These are phyloP conservation scores for Ballota nigra DNA, from an alignment of 257 asterid genomes.

Conservation along the genomic window DNA sequence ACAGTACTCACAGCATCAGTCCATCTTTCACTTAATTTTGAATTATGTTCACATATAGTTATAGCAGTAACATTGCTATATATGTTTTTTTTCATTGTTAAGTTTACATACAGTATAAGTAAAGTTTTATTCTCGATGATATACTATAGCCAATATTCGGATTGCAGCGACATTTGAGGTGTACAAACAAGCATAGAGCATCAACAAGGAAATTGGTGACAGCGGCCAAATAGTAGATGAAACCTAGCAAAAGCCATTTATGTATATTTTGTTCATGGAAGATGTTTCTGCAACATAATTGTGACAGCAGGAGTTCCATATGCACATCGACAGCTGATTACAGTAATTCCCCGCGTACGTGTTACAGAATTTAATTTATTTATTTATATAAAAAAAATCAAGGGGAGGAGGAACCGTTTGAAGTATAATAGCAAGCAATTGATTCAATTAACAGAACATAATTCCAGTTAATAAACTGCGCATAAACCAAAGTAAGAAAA, in stretches of 20 bases:
- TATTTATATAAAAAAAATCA: not conserved
- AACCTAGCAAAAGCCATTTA: not conserved
- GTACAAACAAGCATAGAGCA: not conserved
- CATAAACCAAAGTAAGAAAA: slow-evolving; percentile 1
- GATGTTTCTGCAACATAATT: not conserved
- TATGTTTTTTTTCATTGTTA: not conserved
- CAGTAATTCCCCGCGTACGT: not conserved
- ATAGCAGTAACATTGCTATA: not conserved
- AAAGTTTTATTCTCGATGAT: not conserved
- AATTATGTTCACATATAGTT: not conserved
- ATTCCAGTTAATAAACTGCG: not conserved
- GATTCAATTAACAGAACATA: not conserved
- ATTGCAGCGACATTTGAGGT: not conserved
- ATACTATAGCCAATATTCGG: not conserved
- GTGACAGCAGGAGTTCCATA: not conserved
- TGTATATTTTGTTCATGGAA: not conserved
- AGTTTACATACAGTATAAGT: not conserved
- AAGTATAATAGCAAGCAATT: not conserved
- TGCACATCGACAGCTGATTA: not conserved
- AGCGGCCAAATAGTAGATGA: not conserved
- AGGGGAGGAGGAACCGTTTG: not conserved
- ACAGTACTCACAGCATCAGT: not conserved
- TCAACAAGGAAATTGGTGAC: not conserved
- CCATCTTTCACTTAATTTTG: not conserved
- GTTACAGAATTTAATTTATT: not conserved